Base-by-base conservation (phyloP, 2,329 filamentous ascomycete genomes). In the Plenodomus lindquistii region DNA sequence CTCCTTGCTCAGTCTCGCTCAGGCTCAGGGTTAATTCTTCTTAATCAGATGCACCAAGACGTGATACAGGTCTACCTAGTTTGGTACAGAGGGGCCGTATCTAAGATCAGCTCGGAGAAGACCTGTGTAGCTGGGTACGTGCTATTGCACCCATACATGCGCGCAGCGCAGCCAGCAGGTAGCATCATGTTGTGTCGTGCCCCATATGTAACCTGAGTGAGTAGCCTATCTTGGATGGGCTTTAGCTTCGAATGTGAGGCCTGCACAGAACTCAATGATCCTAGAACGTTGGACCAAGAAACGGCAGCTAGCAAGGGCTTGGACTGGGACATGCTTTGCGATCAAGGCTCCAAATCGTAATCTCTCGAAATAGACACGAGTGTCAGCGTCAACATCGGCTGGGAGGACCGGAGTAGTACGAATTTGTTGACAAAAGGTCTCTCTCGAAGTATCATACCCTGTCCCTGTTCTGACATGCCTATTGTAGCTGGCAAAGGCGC, bases 371-470 rank as follows among this genome's bases (percentile, higher is more conserved):
- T 42, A 46, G 31, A 48, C 34, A 29, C 27, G 42, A 39, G 42
- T 18, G 21, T 13, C 27, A 44, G 40, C 21, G 29, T 39, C 13
- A 16, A 34, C 31, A 37, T 42, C 39, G 44, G 35, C 39, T 24
- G 20, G 31, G 45, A 43, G 24, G 22, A 38, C 36, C 40, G 35
- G 44, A 41, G 44, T 41, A 37, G 38, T 31, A 50, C 29, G 37
- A 42, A 46, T 37, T 46, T 47, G 49, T 53, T 43, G 50, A 38
- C 39, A 44, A 31, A 47, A 44, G 38, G 35, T 35, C 31, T 31
- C 48, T 43, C 22, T 38, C n/a, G 29, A 24, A 40, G 27, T 16
- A 45, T 19, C 36, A 19, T 24, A 13, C 15, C 24, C 40, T 38
- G 38, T 15, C 36, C 24, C 34, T 35, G 27, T 18, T 44, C 11